phyloP scores from a whole-genome alignment of 768 basidiomycete genomes.

The Agaricus subrufescens region DNA sequence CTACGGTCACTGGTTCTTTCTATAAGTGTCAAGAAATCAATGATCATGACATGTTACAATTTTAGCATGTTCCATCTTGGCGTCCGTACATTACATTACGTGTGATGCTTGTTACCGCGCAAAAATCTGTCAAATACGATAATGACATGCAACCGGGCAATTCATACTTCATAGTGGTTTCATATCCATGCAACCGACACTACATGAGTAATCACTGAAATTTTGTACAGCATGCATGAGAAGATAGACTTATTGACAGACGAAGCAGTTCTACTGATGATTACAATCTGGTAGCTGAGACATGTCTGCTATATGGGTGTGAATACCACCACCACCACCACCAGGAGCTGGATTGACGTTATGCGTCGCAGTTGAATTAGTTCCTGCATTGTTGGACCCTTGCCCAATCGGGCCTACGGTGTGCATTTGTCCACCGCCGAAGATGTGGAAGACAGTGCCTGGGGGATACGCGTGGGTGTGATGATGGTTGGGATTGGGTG shows the following conservation, averaged over 20 bases:
- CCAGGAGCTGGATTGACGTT: background rate
- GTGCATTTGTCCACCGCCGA: background rate
- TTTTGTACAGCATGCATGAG: background rate
- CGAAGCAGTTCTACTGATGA: background rate
- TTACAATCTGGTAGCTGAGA: slow-evolving; percentile 10
- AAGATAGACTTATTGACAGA: no score
- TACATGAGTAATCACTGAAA: no score
- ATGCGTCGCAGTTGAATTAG: background rate
- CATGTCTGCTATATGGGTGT: background rate
- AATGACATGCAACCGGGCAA: no score
- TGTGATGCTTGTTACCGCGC: no score
- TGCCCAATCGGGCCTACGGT: background rate
- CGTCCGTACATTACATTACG: no score
- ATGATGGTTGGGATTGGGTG: background rate
- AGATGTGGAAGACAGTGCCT: background rate
- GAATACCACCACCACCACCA: background rate
- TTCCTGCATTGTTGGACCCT: background rate
- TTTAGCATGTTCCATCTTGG: no score
- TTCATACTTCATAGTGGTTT: no score
- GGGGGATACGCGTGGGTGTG: background rate
- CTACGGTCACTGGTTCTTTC: no score
- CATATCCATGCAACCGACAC: no score
- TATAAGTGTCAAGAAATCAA: no score
- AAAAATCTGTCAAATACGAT: no score
- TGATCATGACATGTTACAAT: background rate